Conservation (phyloP, 148 eudicot species). For the Bassia scoparia region DNA sequence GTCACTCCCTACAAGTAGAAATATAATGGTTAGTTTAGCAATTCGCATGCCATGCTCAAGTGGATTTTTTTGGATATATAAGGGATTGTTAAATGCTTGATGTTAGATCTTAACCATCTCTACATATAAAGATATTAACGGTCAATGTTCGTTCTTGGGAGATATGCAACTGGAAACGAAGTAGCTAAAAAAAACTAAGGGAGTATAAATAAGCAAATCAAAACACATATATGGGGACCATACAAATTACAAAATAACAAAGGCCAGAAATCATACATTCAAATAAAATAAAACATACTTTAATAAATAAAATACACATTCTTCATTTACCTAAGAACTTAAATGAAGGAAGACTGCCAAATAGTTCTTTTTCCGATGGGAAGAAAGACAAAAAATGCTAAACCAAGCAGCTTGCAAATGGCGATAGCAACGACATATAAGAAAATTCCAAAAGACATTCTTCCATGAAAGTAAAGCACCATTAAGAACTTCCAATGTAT, state of each 20-base stretch:
- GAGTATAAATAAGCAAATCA: neutral
- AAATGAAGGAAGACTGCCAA: neutral
- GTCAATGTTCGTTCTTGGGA: no score
- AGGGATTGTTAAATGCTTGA: neutral
- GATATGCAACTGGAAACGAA: no score
- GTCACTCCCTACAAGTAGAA: constrained; percentile 12
- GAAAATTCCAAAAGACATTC: neutral
- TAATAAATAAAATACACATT: no score
- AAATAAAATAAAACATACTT: no score
- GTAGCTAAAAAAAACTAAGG: no score
- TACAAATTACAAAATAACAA: neutral
- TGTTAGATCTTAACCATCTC: no score
- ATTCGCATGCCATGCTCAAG: neutral
- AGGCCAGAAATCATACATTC: no score
- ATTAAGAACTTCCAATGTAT: no score
- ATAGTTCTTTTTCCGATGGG: neutral
- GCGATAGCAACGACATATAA: neutral
- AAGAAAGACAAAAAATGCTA: neutral
- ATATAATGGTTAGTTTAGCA: neutral
- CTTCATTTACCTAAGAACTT: no score
- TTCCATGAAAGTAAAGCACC: neutral
- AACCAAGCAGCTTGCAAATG: neutral
- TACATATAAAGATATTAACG: neutral
- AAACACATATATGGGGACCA: neutral
- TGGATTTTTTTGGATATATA: neutral